These are phyloP conservation scores for Linum lewisii DNA, from an alignment of 345 rosid species.

Conservation along the genomic window DNA sequence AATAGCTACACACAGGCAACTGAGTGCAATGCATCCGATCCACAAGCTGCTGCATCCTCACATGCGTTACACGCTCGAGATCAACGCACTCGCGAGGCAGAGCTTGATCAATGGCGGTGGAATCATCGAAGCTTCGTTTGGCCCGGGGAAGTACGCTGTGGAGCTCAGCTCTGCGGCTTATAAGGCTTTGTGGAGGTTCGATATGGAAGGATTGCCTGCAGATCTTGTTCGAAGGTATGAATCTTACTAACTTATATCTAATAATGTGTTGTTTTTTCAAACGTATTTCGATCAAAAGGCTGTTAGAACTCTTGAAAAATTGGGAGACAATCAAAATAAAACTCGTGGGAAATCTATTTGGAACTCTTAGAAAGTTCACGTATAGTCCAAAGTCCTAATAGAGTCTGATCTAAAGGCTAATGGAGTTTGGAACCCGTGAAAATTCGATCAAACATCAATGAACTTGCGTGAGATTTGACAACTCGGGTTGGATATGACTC, in stretches of 20 bases:
- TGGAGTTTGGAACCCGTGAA: too few relatives aligned
- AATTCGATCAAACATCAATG: too few relatives aligned
- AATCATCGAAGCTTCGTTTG: constrained; percentile 73
- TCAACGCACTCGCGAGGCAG: constrained; percentile 84
- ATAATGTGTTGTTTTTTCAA: background rate
- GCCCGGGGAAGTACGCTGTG: constrained; percentile 72
- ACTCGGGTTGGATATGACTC: too few relatives aligned
- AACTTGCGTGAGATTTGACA: too few relatives aligned
- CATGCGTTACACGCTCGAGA: constrained; percentile 85
- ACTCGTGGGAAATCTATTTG: too few relatives aligned
- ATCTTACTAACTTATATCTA: background rate
- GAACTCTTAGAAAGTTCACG: too few relatives aligned
- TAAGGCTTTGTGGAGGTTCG: constrained; percentile 70
- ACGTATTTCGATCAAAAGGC: too few relatives aligned
- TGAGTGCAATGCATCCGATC: constrained; percentile 82
- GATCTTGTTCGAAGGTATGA: constrained; percentile 78
- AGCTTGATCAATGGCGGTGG: constrained; percentile 91
- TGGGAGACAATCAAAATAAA: too few relatives aligned
- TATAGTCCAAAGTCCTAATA: too few relatives aligned
- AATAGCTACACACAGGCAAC: constrained; percentile 78
- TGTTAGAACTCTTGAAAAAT: too few relatives aligned
- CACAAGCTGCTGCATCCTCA: constrained; percentile 82
- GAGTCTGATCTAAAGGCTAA: too few relatives aligned
- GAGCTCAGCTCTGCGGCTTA: constrained; percentile 91
- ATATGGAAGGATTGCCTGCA: constrained; percentile 90